phyloP scores from a whole-genome alignment of 2,329 filamentous ascomycete species.

The Aspergillus luchuensis region DNA sequence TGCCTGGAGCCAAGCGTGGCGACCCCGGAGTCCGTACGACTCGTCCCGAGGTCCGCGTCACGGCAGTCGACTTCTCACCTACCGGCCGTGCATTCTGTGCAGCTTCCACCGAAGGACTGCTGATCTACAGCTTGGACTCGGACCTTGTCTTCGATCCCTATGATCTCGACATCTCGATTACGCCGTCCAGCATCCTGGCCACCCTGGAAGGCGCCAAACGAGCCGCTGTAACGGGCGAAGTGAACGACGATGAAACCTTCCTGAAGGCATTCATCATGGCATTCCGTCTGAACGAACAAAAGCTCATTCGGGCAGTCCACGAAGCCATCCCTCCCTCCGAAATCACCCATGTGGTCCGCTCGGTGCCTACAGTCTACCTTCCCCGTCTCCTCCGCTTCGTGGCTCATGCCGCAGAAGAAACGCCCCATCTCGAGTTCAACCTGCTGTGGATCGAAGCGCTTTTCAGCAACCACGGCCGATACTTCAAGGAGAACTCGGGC shows the following conservation, averaged over 20 bases:
- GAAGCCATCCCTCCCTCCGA: constrained; percentile 75
- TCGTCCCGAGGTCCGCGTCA: constrained; percentile 80
- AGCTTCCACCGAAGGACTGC: constrained; percentile 87
- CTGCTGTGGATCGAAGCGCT: constrained; percentile 85
- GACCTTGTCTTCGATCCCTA: constrained; percentile 89
- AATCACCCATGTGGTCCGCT: constrained; percentile 74
- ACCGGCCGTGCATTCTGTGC: constrained; percentile 90
- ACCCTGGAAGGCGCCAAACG: constrained; percentile 60
- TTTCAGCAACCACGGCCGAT: constrained; percentile 79
- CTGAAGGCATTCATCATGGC: constrained; percentile 95
- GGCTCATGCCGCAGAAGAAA: constrained; percentile 82
- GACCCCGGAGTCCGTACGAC: constrained; percentile 79
- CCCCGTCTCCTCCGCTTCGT: constrained; percentile 83
- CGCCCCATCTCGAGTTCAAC: constrained; percentile 92
- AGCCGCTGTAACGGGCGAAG: constrained; percentile 44
- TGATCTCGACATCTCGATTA: constrained; percentile 91
- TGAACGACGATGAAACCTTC: constrained; percentile 71
- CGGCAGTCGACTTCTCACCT: constrained; percentile 82
- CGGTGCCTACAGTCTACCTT: constrained; percentile 83
- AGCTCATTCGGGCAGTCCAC: constrained; percentile 81
- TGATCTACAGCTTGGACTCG: constrained; percentile 90
- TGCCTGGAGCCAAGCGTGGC: constrained; percentile 85
- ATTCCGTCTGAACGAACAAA: constrained; percentile 87
- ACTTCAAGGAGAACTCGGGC: constrained; percentile 76
- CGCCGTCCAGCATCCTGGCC: constrained; percentile 77